Percentiles rank a stretch among this genome's conserved stretches.
Evolutionary conservation across 495 filamentous ascomycete species (phyloP).

Genomic region (Podospora appendiculata): DNA sequence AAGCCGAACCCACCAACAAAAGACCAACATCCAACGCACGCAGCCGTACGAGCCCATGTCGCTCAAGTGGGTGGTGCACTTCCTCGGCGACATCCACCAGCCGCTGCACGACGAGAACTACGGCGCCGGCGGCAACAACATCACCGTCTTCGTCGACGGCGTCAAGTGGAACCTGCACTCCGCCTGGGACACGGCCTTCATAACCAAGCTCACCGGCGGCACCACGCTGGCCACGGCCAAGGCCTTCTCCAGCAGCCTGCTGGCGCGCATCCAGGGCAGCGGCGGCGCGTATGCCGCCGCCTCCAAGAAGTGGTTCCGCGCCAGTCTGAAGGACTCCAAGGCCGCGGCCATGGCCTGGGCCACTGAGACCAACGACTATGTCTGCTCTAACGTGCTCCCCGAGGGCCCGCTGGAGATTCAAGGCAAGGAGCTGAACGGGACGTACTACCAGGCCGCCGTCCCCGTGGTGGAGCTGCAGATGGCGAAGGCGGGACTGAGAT

Average conservation of each 20-base stretch:
- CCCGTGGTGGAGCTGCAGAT: conserved; percentile 54
- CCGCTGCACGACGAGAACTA: conserved; percentile 3
- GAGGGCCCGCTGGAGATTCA: conserved; percentile 25
- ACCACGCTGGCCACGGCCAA: conserved; percentile 26
- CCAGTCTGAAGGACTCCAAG: conserved; percentile 27
- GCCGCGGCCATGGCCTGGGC: conserved; percentile 45
- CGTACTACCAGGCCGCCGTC: conserved; percentile 45
- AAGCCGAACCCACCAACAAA: neutral
- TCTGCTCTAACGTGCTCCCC: conserved; percentile 46
- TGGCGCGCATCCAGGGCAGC: conserved; percentile 36
- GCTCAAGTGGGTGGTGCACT: conserved; percentile 9
- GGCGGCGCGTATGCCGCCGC: conserved; percentile 38
- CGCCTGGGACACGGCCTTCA: conserved; percentile 59
- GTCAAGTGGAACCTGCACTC: conserved; percentile 53
- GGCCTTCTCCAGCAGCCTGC: conserved; percentile 18
- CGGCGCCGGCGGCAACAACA: conserved; percentile 20
- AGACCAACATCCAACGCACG: conserved; percentile 15
- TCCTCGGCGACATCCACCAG: conserved; percentile 5
- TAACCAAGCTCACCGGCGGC: conserved; percentile 44
- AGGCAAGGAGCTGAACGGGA: conserved; percentile 37
- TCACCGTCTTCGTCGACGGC: conserved; percentile 48
- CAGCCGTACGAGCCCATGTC: conserved; percentile 9
- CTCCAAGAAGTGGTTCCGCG: conserved; percentile 38
- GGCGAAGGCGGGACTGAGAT: conserved; percentile 50
- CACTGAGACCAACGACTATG: conserved; percentile 46